Evolutionary conservation across 495 filamentous ascomycete genomes (phyloP).

Genomic region (Glonium stellatum): DNA sequence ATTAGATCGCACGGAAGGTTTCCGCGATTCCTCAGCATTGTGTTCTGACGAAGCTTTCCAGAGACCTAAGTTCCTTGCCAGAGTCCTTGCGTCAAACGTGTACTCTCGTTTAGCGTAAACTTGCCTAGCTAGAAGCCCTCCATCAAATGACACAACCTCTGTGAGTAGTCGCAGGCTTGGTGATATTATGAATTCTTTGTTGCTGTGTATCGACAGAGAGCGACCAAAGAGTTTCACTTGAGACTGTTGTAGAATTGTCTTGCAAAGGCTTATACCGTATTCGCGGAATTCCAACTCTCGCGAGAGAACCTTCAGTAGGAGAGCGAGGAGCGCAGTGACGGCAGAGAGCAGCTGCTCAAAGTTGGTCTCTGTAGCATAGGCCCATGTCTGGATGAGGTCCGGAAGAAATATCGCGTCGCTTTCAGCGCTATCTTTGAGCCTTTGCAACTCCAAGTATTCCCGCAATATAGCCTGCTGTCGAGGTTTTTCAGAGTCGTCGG

Average conservation of each 20-base stretch:
- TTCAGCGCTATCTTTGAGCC: constrained; percentile 47
- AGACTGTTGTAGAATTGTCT: constrained; percentile 62
- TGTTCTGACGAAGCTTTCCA: constrained; percentile 33
- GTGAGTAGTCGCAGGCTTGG: constrained; percentile 73
- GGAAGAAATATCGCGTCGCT: constrained; percentile 55
- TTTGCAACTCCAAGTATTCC: constrained; percentile 65
- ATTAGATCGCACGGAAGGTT: constrained; percentile 67
- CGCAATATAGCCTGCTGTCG: constrained; percentile 50
- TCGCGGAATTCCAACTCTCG: constrained; percentile 61
- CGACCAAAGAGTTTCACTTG: constrained; percentile 66
- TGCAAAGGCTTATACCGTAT: constrained; percentile 64
- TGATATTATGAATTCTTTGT: constrained; percentile 77
- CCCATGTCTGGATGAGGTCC: constrained; percentile 74
- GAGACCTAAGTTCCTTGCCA: constrained; percentile 55
- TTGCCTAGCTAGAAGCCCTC: constrained; percentile 62
- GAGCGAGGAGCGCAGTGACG: constrained; percentile 65
- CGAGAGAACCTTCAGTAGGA: constrained; percentile 68
- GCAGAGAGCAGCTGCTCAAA: constrained; percentile 68
- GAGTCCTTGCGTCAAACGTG: constrained; percentile 57
- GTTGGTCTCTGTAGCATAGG: constrained; percentile 60
- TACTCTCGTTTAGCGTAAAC: constrained; percentile 63
- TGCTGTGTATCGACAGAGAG: constrained; percentile 62
- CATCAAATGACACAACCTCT: constrained; percentile 73
- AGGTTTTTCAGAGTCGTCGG: constrained; percentile 26
- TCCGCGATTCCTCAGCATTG: constrained; percentile 33